These are phyloP conservation scores for Daldinia eschscholtzii DNA, from an alignment of 2,329 filamentous ascomycete species.

Conservation along the genomic window DNA sequence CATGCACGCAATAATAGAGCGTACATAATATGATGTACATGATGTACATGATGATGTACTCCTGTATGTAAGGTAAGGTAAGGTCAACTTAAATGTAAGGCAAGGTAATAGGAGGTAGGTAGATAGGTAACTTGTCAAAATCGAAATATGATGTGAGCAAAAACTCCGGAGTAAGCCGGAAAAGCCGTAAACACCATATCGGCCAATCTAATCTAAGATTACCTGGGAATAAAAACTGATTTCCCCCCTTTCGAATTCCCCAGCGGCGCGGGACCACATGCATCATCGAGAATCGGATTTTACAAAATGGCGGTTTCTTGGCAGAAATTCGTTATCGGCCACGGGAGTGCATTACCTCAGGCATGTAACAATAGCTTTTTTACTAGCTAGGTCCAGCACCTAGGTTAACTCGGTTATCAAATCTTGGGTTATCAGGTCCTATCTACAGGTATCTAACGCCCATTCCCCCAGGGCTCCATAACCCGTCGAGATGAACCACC, in stretches of 20 bases:
- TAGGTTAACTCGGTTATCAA: slow-evolving; percentile 8
- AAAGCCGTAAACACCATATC: slow-evolving; percentile 18
- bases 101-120: not conserved
- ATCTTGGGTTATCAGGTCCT: not conserved
- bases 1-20: slow-evolving; percentile 34
- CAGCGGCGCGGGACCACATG: not conserved
- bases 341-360: not conserved
- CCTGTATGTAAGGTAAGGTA: no score
- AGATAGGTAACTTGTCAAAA: not conserved
- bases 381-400: not conserved
- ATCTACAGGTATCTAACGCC: not conserved
- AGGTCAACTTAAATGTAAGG: no score
- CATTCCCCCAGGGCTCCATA: no score
- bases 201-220: slow-evolving; percentile 19
- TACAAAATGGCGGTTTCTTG: slow-evolving; percentile 27
- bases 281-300: slow-evolving; percentile 28
- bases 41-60: not conserved
- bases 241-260: slow-evolving; percentile 15
- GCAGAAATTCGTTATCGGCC: slow-evolving; percentile 28
- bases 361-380: slow-evolving; percentile 18
- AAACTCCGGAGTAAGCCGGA: slow-evolving; percentile 33
- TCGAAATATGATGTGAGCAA: slow-evolving; percentile 12
- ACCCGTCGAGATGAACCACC: not conserved
- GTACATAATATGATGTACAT: slow-evolving; percentile 17
- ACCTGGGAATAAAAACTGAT: slow-evolving; percentile 14